phyloP scores from a whole-genome alignment of 1,284 basidiomycete species.

The Amylostereum areolatum region DNA sequence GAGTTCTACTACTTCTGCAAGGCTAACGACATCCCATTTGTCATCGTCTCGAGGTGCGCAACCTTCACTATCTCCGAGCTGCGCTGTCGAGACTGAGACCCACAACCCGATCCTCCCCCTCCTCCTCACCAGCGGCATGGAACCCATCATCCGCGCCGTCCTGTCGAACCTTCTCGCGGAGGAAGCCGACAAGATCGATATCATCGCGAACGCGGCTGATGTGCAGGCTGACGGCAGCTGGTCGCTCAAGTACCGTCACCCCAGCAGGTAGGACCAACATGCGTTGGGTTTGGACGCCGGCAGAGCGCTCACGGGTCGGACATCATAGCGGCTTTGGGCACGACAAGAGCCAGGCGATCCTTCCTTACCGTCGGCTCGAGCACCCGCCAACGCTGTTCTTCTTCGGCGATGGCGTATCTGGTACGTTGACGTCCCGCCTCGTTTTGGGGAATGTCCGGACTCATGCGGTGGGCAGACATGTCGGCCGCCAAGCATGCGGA shows the following conservation, averaged over 20 bases:
- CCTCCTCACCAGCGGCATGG: slow-evolving; percentile 78
- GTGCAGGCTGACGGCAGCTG: slow-evolving; percentile 66
- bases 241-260: slow-evolving; percentile 86
- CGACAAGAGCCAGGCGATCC: slow-evolving; percentile 88
- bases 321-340: slow-evolving; percentile 73
- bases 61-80: not conserved
- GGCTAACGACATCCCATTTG: slow-evolving; percentile 71
- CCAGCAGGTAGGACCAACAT: slow-evolving; percentile 69
- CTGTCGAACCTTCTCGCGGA: slow-evolving; percentile 74
- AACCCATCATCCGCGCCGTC: slow-evolving; percentile 84
- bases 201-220: slow-evolving; percentile 85
- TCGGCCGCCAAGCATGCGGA: slow-evolving; percentile 88
- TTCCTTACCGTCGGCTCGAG: slow-evolving; percentile 73
- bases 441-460: not conserved
- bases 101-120: too few relatives aligned
- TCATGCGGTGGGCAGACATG: slow-evolving; percentile 50
- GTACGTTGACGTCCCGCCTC: slow-evolving; percentile 31
- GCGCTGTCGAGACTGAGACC: slow-evolving; percentile 1
- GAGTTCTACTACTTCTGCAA: slow-evolving; percentile 82
- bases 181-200: slow-evolving; percentile 71
- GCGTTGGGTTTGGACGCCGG: too few relatives aligned
- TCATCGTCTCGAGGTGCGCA: slow-evolving; percentile 84
- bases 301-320: too few relatives aligned
- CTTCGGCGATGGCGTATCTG: slow-evolving; percentile 93
- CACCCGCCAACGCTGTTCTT: slow-evolving; percentile 83